These are phyloP conservation scores for Cryptococcus sp. DNA, from an alignment of 1,284 basidiomycete species.

Conservation along the genomic window DNA sequence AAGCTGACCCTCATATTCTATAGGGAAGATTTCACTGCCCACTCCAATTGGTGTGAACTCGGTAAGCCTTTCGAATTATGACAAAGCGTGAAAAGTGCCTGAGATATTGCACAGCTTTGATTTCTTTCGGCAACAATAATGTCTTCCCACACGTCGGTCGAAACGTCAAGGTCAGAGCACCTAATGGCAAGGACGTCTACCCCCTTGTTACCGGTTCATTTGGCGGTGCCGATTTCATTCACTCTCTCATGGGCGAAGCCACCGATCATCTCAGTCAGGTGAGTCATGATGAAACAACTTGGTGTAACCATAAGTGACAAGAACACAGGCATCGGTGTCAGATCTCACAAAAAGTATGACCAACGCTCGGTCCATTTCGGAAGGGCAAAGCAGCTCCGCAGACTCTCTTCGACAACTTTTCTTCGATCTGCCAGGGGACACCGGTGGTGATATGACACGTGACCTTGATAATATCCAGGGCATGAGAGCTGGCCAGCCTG, in stretches of 20 bases:
- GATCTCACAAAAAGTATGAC: slow-evolving; percentile 81
- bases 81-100: neutral
- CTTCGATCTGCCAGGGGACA: slow-evolving; percentile 64
- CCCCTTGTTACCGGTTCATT: slow-evolving; percentile 89
- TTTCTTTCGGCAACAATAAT: slow-evolving; percentile 69
- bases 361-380: slow-evolving; percentile 57
- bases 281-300: slow-evolving; percentile 3
- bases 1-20: slow-evolving; percentile 45
- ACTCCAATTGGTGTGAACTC: slow-evolving; percentile 86
- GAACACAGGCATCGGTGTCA: slow-evolving; percentile 71
- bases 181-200: slow-evolving; percentile 71
- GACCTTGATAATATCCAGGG: slow-evolving; percentile 75
- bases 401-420: slow-evolving; percentile 50
- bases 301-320: neutral
- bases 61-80: slow-evolving; percentile 15
- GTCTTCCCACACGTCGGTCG: slow-evolving; percentile 91
- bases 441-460: slow-evolving; percentile 59
- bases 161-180: slow-evolving; percentile 72
- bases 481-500: slow-evolving; percentile 62
- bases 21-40: slow-evolving; percentile 65
- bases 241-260: slow-evolving; percentile 62
- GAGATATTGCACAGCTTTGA: slow-evolving; percentile 58
- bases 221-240: slow-evolving; percentile 81
- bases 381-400: slow-evolving; percentile 58
- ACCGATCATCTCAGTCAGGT: slow-evolving; percentile 52